Evolutionary conservation across 1,284 basidiomycete species (phyloP).

Genomic region (Meira nashicola): DNA sequence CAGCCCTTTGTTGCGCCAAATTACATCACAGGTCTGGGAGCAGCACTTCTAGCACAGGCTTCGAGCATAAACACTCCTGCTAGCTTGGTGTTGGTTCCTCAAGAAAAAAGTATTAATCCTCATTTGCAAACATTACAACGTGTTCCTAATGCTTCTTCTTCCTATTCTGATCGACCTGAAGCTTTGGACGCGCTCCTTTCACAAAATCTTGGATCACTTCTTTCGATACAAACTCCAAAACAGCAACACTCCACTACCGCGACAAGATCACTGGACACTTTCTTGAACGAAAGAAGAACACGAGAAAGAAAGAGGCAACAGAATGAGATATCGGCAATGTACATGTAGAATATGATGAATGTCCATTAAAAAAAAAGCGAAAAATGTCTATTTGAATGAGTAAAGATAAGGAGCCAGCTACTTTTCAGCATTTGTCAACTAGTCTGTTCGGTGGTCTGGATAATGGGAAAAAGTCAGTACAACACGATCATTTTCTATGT

Average conservation of each 20-base stretch:
- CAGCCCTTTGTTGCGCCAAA: slow-evolving; percentile 1
- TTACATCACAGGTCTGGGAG: slow-evolving; percentile 2
- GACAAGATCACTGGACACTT: not conserved
- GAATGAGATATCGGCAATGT: slow-evolving; percentile 1
- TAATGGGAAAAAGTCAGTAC: not conserved
- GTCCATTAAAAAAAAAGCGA: not conserved
- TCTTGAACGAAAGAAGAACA: not conserved
- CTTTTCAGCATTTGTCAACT: not conserved
- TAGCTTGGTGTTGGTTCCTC: not conserved
- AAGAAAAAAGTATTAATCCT: not conserved
- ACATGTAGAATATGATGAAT: not conserved
- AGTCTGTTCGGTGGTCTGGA: not conserved
- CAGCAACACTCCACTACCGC: not conserved
- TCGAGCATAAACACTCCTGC: too few relatives aligned
- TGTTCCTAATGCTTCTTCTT: not conserved
- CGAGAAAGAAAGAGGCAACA: not conserved
- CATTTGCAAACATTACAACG: slow-evolving; percentile 1
- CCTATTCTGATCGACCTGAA: not conserved
- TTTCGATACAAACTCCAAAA: not conserved
- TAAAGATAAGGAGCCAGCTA: not conserved
- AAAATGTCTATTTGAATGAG: too few relatives aligned
- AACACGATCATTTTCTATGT: too few relatives aligned
- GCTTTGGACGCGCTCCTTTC: not conserved
- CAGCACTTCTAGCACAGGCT: not conserved
- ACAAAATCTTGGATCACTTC: not conserved